phyloP scores from a whole-genome alignment of 1,284 basidiomycete species.

The Melanopsichium pennsylvanicum region DNA sequence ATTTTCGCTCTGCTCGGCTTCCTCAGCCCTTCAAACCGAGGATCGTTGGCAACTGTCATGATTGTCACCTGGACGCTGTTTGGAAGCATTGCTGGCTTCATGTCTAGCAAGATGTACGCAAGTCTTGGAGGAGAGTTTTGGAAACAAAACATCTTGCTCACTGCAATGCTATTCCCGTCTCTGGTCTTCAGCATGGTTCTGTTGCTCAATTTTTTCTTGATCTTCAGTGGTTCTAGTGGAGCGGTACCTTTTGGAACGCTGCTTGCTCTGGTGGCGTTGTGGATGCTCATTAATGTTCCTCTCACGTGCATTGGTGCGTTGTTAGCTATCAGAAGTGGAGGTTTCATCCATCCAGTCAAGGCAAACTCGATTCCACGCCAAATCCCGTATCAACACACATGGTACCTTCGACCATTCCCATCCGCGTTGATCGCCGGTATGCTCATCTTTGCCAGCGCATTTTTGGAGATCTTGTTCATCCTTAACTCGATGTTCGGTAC shows the following conservation, averaged over 20 bases:
- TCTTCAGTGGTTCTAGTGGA: conserved; percentile 85
- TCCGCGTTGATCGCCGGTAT: conserved; percentile 85
- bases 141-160: conserved; percentile 84
- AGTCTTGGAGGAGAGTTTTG: conserved; percentile 83
- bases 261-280: conserved; percentile 85
- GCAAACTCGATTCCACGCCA: conserved; percentile 84
- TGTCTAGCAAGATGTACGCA: conserved; percentile 83
- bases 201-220: conserved; percentile 68
- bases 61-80: conserved; percentile 95
- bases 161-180: conserved; percentile 88
- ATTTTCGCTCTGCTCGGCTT: conserved; percentile 98
- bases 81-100: conserved; percentile 87
- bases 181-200: conserved; percentile 67
- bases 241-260: conserved; percentile 95
- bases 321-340: conserved; percentile 86
- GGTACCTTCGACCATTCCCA: conserved; percentile 70
- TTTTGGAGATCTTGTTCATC: conserved; percentile 94
- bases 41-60: conserved; percentile 93
- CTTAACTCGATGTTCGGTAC: conserved; percentile 92
- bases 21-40: conserved; percentile 92
- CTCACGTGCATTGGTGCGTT: conserved; percentile 71
- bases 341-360: conserved; percentile 81
- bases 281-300: conserved; percentile 94
- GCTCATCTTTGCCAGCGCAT: conserved; percentile 93
- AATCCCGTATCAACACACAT: conserved; percentile 65